Conservation (phyloP, 768 basidiomycete species). For the Ramaria sp. region DNA sequence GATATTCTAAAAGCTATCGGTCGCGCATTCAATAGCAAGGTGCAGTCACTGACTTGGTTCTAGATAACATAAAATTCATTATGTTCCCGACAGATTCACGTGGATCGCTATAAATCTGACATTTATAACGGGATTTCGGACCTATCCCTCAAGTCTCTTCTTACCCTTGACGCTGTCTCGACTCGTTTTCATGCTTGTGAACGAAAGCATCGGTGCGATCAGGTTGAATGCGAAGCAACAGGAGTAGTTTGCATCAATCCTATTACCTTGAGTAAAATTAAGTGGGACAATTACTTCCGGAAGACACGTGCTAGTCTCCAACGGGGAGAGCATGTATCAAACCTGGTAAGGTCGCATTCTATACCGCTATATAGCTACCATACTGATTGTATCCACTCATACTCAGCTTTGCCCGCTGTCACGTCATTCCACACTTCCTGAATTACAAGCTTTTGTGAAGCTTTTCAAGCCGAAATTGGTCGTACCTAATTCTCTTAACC, state of each 20-base stretch:
- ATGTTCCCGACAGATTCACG: constrained; percentile 51
- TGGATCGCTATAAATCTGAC: constrained; percentile 78
- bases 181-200: constrained; percentile 95
- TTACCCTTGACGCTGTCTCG: constrained; percentile 45
- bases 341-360: constrained; percentile 37
- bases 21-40: constrained; percentile 51
- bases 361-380: no score
- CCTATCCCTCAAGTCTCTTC: constrained; percentile 47
- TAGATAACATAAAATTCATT: background rate
- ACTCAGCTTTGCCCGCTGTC: constrained; percentile 69
- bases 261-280: constrained; percentile 51
- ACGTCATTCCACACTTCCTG: constrained; percentile 82
- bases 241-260: constrained; percentile 78
- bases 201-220: constrained; percentile 60
- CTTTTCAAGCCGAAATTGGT: constrained; percentile 72
- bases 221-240: constrained; percentile 34
- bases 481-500: constrained; percentile 70
- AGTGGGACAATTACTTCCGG: constrained; percentile 40
- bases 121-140: constrained; percentile 53
- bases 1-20: constrained; percentile 74
- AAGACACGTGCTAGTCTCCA: constrained; percentile 35
- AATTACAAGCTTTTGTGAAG: constrained; percentile 69
- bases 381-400: background rate
- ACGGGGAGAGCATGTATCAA: constrained; percentile 37
- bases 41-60: constrained; percentile 14